A percentile compares a stretch with the other conserved stretches of the same genome.
These are phyloP conservation scores for Aspergillus cejpii DNA, from an alignment of 2,329 filamentous ascomycete genomes.

Conservation along the genomic window DNA sequence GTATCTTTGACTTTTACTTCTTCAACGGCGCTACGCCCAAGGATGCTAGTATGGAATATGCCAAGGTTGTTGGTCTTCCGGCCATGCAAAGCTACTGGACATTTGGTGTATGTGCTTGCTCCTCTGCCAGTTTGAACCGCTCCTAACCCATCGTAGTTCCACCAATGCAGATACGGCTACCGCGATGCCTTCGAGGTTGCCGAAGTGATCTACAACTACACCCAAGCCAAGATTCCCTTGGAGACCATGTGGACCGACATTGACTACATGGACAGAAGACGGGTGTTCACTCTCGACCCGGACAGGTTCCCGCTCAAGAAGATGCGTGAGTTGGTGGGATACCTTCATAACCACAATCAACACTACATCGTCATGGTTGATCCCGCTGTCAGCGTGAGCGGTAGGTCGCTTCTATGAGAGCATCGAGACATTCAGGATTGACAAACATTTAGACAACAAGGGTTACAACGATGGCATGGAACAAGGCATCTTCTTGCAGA, in stretches of 20 bases:
- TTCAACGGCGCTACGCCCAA: conserved; percentile 53
- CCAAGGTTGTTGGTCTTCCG: conserved; percentile 51
- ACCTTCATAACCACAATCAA: conserved; percentile 61
- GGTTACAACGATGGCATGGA: conserved; percentile 57
- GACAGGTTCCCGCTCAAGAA: conserved; percentile 35
- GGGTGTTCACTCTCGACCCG: conserved; percentile 37
- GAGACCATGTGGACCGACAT: conserved; percentile 45
- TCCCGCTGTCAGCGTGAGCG: conserved; percentile 38
- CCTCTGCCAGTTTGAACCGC: neutral
- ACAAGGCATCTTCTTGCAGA: conserved; percentile 50
- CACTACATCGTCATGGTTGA: conserved; percentile 75
- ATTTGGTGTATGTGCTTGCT: conserved; percentile 44
- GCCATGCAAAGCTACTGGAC: conserved; percentile 60
- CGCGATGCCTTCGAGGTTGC: conserved; percentile 43
- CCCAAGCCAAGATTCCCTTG: conserved; percentile 37
- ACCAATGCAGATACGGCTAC: conserved; percentile 61
- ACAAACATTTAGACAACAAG: conserved; percentile 38
- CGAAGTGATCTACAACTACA: conserved; percentile 42
- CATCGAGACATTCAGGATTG: neutral
- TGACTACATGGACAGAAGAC: conserved; percentile 37
- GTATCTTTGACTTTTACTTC: conserved; percentile 67
- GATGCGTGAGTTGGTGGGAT: conserved; percentile 59
- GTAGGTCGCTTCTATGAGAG: conserved; percentile 16
- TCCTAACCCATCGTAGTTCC: conserved; percentile 31
- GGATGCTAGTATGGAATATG: conserved; percentile 55